Evolutionary conservation across 225 moss, liverwort and hornwort genomes (phyloP).

Genomic region (Rhytidiadelphus loreus): DNA sequence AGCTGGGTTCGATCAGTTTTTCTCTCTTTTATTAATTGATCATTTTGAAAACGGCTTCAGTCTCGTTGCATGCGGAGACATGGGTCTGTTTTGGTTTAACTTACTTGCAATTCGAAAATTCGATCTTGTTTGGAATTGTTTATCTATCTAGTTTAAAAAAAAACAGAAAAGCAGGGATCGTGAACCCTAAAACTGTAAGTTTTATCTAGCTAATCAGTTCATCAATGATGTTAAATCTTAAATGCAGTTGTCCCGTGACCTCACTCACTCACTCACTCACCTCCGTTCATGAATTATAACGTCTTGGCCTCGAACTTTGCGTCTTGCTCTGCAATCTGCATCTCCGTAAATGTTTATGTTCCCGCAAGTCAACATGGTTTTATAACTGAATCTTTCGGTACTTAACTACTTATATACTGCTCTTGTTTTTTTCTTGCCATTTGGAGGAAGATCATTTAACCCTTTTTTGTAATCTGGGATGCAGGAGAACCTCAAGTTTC

Average conservation of each 20-base stretch:
- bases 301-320: background rate
- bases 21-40: no score
- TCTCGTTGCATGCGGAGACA: background rate
- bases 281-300: background rate
- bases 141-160: background rate
- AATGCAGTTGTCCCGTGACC: background rate
- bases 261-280: background rate
- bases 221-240: background rate
- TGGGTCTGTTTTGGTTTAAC: background rate
- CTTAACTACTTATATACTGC: background rate
- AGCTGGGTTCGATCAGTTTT: background rate
- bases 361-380: background rate
- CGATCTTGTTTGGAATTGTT: background rate
- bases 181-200: background rate
- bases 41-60: background rate
- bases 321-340: background rate
- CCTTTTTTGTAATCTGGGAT: background rate
- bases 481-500: no score
- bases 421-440: background rate
- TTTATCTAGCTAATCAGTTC: slow-evolving; percentile 2
- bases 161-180: background rate
- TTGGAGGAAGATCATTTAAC: background rate
- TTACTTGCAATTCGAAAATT: background rate
- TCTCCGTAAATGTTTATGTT: background rate
- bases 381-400: background rate